A percentile compares a stretch with the other conserved stretches of the same genome.
Evolutionary conservation across 192 early-diverging fungal genomes (phyloP).

Genomic region (Umbelopsis ramanniana): DNA sequence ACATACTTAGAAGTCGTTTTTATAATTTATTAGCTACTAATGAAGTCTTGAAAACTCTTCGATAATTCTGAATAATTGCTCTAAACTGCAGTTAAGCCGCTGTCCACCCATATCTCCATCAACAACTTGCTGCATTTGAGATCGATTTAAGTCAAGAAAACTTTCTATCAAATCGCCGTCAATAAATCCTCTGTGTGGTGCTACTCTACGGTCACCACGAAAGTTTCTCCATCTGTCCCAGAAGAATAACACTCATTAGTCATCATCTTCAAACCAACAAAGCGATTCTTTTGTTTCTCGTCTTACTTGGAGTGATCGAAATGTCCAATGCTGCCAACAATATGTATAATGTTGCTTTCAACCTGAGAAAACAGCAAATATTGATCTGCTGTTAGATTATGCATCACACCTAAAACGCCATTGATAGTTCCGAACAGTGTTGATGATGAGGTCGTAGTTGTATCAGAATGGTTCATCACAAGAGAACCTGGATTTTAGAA

Average conservation of each 20-base stretch:
- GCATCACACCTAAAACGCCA: constrained; percentile 82
- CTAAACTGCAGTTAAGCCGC: constrained; percentile 58
- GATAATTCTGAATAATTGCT: constrained; percentile 64
- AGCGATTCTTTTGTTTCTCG: not conserved
- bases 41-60: constrained; percentile 30
- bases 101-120: constrained; percentile 44
- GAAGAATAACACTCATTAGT: too few relatives aligned
- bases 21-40: not conserved
- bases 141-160: constrained; percentile 72
- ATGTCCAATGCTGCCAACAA: constrained; percentile 66
- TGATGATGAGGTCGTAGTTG: constrained; percentile 60
- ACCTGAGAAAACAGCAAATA: constrained; percentile 66
- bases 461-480: constrained; percentile 65
- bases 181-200: constrained; percentile 66
- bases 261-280: not conserved
- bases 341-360: constrained; percentile 68
- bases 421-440: constrained; percentile 80
- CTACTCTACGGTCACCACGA: constrained; percentile 54
- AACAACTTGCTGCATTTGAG: constrained; percentile 45
- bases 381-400: constrained; percentile 65
- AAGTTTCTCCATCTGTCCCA: constrained; percentile 71
- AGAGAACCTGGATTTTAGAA: constrained; percentile 62
- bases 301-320: constrained; percentile 61
- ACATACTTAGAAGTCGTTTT: too few relatives aligned
- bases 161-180: constrained; percentile 96